Conservation (phyloP, 306 rosid genomes). For the Carpinus fangiana region DNA sequence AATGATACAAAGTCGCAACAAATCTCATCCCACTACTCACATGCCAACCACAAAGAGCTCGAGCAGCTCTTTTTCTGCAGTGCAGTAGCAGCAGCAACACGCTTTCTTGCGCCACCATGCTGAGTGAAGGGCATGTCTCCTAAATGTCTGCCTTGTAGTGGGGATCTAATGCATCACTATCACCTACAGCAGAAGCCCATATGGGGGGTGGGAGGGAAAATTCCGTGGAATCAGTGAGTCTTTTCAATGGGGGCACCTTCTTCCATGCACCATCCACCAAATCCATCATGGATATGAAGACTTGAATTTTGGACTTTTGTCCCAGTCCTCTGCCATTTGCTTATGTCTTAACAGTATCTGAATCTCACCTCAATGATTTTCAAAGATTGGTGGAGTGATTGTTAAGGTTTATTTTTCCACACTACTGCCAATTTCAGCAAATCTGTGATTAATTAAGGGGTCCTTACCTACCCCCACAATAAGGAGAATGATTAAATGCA, state of each 20-base stretch:
- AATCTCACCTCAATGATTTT: no score
- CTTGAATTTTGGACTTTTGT: constrained; percentile 30
- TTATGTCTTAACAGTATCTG: background rate
- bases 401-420: no score
- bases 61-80: background rate
- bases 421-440: no score
- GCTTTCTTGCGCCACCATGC: constrained; percentile 29
- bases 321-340: constrained; percentile 23
- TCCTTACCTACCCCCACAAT: background rate
- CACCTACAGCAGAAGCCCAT: constrained; percentile 19
- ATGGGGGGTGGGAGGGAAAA: constrained; percentile 1
- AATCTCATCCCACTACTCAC: constrained; percentile 4
- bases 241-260: constrained; percentile 33
- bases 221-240: constrained; percentile 34
- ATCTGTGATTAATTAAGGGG: no score
- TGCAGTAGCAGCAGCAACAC: background rate
- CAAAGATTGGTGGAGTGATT: no score
- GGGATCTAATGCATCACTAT: constrained; percentile 36
- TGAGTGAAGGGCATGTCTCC: background rate
- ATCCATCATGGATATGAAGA: constrained; percentile 38
- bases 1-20: constrained; percentile 26
- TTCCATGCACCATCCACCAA: constrained; percentile 31
- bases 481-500: no score
- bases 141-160: constrained; percentile 19
- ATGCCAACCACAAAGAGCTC: constrained; percentile 10